These are phyloP conservation scores for Lasiodiplodia hormozganensis DNA, from an alignment of 2,329 filamentous ascomycete species.

Conservation along the genomic window DNA sequence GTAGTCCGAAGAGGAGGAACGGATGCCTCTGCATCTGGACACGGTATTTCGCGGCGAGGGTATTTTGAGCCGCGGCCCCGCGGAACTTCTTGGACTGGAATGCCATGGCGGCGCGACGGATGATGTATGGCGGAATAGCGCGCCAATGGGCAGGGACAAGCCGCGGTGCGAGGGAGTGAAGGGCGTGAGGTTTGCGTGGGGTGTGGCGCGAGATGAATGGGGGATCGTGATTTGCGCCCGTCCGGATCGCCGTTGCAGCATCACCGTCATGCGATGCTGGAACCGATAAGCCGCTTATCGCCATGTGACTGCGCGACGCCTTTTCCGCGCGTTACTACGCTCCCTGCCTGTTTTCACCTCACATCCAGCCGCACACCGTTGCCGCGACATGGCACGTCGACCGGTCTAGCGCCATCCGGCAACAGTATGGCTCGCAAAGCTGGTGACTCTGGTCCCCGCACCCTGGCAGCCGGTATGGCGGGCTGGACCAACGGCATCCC, in stretches of 20 bases:
- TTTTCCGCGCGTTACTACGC: not conserved
- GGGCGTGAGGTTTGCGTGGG: not conserved
- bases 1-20: constrained; percentile 91
- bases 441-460: constrained; percentile 42
- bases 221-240: not conserved
- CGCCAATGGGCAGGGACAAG: too few species aligned
- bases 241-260: constrained; percentile 20
- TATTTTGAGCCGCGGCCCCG: constrained; percentile 64
- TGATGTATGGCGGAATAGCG: too few species aligned
- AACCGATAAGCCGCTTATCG: constrained; percentile 12
- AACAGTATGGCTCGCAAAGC: constrained; percentile 51
- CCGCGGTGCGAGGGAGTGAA: not conserved
- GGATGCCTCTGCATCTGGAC: constrained; percentile 76
- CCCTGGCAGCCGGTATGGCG: constrained; percentile 25
- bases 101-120: constrained; percentile 27
- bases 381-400: constrained; percentile 11
- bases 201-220: constrained; percentile 1
- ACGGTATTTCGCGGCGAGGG: constrained; percentile 79
- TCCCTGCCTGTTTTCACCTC: not conserved
- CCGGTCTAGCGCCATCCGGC: not conserved
- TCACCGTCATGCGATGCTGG: not conserved
- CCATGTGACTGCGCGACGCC: constrained; percentile 21
- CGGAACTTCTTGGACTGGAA: constrained; percentile 43
- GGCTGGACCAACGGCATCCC: constrained; percentile 33
- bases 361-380: not conserved